A percentile compares a stretch with the other conserved stretches of the same genome.
phyloP scores from a whole-genome alignment of 2,329 filamentous ascomycete species.

The Claviceps africana region DNA sequence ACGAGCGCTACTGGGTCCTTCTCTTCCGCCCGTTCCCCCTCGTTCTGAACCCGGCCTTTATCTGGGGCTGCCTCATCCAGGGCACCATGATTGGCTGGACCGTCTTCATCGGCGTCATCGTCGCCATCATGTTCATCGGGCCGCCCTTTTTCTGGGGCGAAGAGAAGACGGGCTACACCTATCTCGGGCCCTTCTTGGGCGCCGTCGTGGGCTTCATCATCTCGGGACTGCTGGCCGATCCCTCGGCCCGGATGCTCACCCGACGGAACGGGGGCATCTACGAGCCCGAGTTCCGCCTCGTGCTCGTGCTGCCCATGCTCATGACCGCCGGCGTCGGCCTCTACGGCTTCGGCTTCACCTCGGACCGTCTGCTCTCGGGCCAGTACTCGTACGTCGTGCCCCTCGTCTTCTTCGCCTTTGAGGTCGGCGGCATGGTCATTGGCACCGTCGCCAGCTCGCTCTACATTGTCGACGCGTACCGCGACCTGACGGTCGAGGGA shows the following conservation, averaged over 20 bases:
- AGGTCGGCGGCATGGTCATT: conserved; percentile 83
- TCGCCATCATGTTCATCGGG: conserved; percentile 70
- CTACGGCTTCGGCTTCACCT: conserved; percentile 71
- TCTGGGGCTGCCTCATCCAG: conserved; percentile 70
- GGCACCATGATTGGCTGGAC: conserved; percentile 91
- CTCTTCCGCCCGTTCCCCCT: conserved; percentile 66
- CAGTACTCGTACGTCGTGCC: conserved; percentile 60
- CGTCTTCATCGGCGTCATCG: conserved; percentile 74
- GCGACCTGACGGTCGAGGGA: conserved; percentile 71
- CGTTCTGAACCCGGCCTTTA: conserved; percentile 69
- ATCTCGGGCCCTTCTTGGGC: conserved; percentile 74
- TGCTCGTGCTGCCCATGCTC: conserved; percentile 71
- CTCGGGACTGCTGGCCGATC: conserved; percentile 63
- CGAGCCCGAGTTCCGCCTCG: conserved; percentile 79
- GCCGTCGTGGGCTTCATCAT: conserved; percentile 64
- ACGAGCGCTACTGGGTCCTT: conserved; percentile 55
- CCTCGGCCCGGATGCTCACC: conserved; percentile 55
- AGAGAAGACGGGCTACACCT: conserved; percentile 72
- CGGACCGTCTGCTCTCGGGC: conserved; percentile 37
- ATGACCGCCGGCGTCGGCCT: conserved; percentile 64
- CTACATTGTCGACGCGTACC: conserved; percentile 87
- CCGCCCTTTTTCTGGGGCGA: conserved; percentile 72
- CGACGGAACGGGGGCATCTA: conserved; percentile 66
- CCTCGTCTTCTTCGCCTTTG: conserved; percentile 68
- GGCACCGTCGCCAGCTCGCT: conserved; percentile 74